Conservation (phyloP, 352 stramenopile genomes). For the Pythium sukuiense region DNA sequence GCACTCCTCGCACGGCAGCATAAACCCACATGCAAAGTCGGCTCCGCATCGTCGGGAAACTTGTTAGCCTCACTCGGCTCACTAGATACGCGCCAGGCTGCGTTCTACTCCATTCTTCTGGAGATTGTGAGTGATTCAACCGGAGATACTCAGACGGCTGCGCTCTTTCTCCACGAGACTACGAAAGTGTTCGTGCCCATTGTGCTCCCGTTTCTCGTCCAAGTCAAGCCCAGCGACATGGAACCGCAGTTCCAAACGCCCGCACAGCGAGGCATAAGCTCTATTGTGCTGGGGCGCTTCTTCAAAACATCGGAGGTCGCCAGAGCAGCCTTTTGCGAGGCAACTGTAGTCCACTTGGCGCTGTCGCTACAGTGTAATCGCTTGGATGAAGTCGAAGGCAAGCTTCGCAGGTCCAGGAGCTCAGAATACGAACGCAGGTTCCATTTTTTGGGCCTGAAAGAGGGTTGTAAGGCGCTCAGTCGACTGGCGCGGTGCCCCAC, state of each 20-base stretch:
- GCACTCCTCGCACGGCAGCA: constrained; percentile 51
- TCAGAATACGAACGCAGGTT: constrained; percentile 38
- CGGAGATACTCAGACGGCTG: constrained; percentile 30
- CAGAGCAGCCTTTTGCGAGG: constrained; percentile 51
- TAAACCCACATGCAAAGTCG: background rate
- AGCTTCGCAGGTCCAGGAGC: constrained; percentile 24
- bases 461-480: constrained; percentile 61
- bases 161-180: constrained; percentile 40
- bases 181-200: constrained; percentile 38
- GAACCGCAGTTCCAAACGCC: constrained; percentile 44
- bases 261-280: constrained; percentile 70
- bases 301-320: constrained; percentile 40
- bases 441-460: constrained; percentile 49
- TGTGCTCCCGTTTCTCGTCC: constrained; percentile 50
- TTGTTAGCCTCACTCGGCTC: constrained; percentile 37
- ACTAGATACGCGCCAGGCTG: constrained; percentile 37
- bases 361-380: constrained; percentile 72
- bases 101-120: constrained; percentile 48
- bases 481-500: constrained; percentile 49
- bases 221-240: constrained; percentile 60
- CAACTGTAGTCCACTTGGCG: constrained; percentile 62
- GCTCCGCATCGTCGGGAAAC: constrained; percentile 1
- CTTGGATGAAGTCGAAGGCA: constrained; percentile 59
- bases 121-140: constrained; percentile 38
- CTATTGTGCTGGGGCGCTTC: constrained; percentile 60